phyloP scores from a whole-genome alignment of 495 filamentous ascomycete genomes.

The Penicillium dipodomyicola region DNA sequence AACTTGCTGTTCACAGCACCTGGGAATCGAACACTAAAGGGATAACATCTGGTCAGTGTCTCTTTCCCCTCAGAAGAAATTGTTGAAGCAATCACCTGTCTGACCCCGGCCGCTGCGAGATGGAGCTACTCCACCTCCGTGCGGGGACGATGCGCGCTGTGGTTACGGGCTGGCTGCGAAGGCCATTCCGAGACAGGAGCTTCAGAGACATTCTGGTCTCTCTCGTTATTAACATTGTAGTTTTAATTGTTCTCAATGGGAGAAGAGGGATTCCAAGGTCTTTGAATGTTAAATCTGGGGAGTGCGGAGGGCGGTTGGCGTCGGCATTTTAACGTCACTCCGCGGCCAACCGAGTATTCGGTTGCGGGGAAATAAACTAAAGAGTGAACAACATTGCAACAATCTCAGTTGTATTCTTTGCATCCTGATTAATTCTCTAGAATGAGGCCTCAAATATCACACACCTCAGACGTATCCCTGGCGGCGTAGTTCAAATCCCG shows the following conservation, averaged over 20 bases:
- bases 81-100: constrained; percentile 43
- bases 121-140: constrained; percentile 53
- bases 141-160: constrained; percentile 9
- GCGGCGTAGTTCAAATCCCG: not conserved
- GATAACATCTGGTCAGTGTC: constrained; percentile 9
- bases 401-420: not conserved
- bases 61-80: not conserved
- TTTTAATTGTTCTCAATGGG: not conserved
- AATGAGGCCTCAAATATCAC: not conserved
- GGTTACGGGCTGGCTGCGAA: not conserved
- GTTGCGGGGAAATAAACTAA: not conserved
- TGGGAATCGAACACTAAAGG: constrained; percentile 74
- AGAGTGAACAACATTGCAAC: not conserved
- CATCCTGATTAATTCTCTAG: too few species aligned
- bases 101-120: constrained; percentile 69
- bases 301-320: constrained; percentile 42
- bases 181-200: constrained; percentile 15
- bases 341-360: constrained; percentile 25
- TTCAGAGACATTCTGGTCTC: constrained; percentile 27
- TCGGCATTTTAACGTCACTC: constrained; percentile 30
- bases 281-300: constrained; percentile 17
- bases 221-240: constrained; percentile 4
- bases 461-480: not conserved
- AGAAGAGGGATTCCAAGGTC: not conserved
- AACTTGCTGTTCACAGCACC: constrained; percentile 95